phyloP scores from a whole-genome alignment of 139 green algal species.

The Coelastrella sp. region DNA sequence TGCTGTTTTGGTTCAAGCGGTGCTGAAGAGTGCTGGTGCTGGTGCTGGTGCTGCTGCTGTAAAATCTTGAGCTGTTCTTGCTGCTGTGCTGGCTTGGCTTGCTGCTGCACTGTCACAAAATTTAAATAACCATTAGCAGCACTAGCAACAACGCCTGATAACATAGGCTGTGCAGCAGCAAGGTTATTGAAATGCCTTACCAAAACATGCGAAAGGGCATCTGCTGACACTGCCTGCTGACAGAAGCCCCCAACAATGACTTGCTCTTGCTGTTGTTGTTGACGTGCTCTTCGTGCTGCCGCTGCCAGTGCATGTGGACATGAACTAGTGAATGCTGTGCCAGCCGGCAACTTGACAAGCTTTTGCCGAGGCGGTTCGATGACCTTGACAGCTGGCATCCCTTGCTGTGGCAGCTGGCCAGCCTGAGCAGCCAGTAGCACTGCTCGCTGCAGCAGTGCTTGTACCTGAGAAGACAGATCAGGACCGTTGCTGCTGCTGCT shows the following conservation, averaged over 20 bases:
- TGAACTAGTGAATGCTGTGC: not conserved
- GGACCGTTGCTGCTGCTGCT: slow-evolving; percentile 19
- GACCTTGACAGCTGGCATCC: slow-evolving; percentile 24
- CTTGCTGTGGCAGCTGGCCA: slow-evolving; percentile 10
- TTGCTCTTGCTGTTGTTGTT: not conserved
- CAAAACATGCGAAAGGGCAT: not conserved
- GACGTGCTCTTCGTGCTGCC: not conserved
- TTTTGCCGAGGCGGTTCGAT: not conserved
- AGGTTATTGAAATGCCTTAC: not conserved
- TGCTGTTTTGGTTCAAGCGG: no score
- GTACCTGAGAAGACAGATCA: not conserved
- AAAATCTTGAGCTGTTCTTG: slow-evolving; percentile 32
- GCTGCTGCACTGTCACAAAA: not conserved
- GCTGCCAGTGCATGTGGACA: not conserved
- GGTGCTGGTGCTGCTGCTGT: slow-evolving; percentile 27
- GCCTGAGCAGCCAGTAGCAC: not conserved
- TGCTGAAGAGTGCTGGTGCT: not conserved
- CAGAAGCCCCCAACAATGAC: not conserved
- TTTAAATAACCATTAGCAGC: slow-evolving; percentile 6
- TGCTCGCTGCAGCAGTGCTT: slow-evolving; percentile 17
- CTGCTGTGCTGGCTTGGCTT: slow-evolving; percentile 9
- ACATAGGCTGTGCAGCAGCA: not conserved
- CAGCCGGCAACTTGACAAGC: slow-evolving; percentile 12
- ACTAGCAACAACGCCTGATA: not conserved
- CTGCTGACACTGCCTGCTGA: not conserved